Conservation (phyloP, 495 filamentous ascomycete species). For the Aspergillus baeticus region DNA sequence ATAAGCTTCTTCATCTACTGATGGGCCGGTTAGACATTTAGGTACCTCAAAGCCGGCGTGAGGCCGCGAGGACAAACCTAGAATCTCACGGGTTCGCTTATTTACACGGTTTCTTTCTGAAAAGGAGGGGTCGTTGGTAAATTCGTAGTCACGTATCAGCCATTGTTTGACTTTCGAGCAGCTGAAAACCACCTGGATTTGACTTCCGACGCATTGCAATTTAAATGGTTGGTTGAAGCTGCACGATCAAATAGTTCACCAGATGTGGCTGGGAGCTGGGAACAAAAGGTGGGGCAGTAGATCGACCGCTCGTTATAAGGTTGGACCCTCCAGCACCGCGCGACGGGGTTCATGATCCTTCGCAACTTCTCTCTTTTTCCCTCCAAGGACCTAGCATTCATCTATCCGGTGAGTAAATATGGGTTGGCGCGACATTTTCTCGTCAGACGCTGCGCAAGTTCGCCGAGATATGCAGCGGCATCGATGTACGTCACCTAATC, state of each 20-base stretch:
- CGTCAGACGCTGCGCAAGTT: constrained; percentile 24
- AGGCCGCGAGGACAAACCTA: not conserved
- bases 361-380: not conserved
- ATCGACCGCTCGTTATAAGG: not conserved
- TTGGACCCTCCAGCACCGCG: not conserved
- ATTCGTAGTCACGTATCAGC: too few relatives aligned
- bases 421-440: constrained; percentile 39
- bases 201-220: too few relatives aligned
- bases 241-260: too few relatives aligned
- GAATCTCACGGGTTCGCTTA: constrained; percentile 6
- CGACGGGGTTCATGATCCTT: not conserved
- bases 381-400: not conserved
- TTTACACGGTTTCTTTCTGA: too few relatives aligned
- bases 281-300: constrained; percentile 9
- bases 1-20: constrained; percentile 39
- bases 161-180: too few relatives aligned
- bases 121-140: too few relatives aligned
- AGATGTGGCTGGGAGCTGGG: not conserved
- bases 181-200: too few relatives aligned
- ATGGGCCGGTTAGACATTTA: constrained; percentile 29
- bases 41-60: constrained; percentile 9
- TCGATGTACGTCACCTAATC: constrained; percentile 39
- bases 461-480: constrained; percentile 33
- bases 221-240: too few relatives aligned
- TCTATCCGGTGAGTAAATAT: constrained; percentile 15